phyloP scores from a whole-genome alignment of 116 monocot genomes.

The Papilionanthe hybrid region DNA sequence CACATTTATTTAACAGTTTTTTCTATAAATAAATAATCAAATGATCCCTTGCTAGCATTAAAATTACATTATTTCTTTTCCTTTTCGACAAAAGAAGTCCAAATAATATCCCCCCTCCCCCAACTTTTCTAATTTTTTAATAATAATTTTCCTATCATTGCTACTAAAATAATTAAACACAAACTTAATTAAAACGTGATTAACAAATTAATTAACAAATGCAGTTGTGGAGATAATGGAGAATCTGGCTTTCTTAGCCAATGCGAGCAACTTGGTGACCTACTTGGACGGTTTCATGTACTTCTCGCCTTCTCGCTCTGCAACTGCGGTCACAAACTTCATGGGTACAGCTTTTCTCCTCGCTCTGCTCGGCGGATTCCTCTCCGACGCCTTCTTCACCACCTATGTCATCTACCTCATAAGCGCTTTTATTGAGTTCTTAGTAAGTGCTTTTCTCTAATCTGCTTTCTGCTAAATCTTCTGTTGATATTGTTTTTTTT shows the following conservation, averaged over 20 bases:
- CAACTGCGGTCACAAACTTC: slow-evolving; percentile 80
- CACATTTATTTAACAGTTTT: too few relatives aligned
- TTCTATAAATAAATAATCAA: too few relatives aligned
- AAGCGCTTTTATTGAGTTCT: slow-evolving; percentile 57
- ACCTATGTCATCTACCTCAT: slow-evolving; percentile 55
- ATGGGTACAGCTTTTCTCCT: slow-evolving; percentile 88
- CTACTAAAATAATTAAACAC: too few relatives aligned
- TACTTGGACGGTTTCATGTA: slow-evolving; percentile 68
- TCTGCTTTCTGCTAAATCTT: background rate
- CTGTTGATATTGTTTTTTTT: too few relatives aligned
- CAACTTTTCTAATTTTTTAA: too few relatives aligned
- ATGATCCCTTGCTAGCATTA: too few relatives aligned
- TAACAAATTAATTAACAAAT: background rate
- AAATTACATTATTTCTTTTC: too few relatives aligned
- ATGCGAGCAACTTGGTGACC: slow-evolving; percentile 85
- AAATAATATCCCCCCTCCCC: too few relatives aligned
- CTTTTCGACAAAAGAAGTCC: too few relatives aligned
- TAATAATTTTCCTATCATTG: too few relatives aligned
- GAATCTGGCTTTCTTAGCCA: slow-evolving; percentile 77
- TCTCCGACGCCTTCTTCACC: slow-evolving; percentile 79
- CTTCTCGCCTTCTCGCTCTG: slow-evolving; percentile 45
- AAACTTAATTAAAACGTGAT: too few relatives aligned
- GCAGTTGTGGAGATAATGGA: slow-evolving; percentile 85
- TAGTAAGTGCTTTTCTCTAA: slow-evolving; percentile 26
- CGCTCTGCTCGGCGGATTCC: slow-evolving; percentile 79